phyloP scores from a whole-genome alignment of 805 yeast species.

The Metschnikowia picachoensis region DNA sequence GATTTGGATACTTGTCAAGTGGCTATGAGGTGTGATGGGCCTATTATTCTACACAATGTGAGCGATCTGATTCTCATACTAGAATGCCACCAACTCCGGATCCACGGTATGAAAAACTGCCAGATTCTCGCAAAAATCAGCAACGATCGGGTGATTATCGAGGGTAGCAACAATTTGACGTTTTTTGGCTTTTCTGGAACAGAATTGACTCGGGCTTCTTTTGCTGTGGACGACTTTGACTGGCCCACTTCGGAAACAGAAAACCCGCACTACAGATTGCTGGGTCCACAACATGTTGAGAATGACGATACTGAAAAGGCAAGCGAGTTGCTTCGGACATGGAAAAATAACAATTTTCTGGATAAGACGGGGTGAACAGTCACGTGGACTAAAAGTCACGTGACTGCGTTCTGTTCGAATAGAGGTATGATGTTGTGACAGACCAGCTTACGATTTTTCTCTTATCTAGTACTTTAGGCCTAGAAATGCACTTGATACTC shows the following conservation, averaged over 20 bases:
- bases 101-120: conserved; percentile 12
- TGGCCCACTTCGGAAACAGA: conserved; percentile 12
- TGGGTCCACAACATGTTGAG: no score
- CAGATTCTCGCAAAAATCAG: conserved; percentile 18
- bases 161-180: conserved; percentile 20
- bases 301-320: neutral
- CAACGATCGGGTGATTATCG: conserved; percentile 28
- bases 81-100: conserved; percentile 18
- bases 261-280: conserved; percentile 4
- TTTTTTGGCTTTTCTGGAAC: conserved; percentile 3
- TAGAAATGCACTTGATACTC: no score
- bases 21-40: conserved; percentile 24
- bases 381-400: no score
- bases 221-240: conserved; percentile 15
- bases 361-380: no score
- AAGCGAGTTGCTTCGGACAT: neutral
- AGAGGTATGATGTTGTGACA: no score
- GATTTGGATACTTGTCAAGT: conserved; percentile 17
- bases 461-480: no score
- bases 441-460: no score
- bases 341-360: neutral
- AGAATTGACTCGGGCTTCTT: neutral
- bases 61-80: conserved; percentile 11
- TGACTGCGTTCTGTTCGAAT: no score
- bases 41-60: conserved; percentile 23